Conservation (phyloP, 768 basidiomycete species). For the Serendipita sp. region DNA sequence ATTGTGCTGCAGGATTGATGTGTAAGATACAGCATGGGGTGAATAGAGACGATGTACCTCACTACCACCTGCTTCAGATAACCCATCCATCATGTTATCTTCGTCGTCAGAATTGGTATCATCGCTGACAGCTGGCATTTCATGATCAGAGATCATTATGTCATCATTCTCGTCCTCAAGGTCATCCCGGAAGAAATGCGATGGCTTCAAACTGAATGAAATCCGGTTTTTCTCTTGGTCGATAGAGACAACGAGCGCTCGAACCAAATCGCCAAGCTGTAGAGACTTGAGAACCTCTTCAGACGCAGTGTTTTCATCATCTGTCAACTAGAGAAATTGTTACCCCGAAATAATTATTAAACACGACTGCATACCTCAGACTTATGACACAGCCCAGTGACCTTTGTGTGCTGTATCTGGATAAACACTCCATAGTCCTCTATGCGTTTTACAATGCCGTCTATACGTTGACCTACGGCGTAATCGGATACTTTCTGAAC, state of each 20-base stretch:
- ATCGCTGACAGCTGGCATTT: slow-evolving; percentile 16
- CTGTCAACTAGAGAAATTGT: slow-evolving; percentile 50
- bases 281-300: slow-evolving; percentile 63
- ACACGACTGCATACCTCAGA: slow-evolving; percentile 44
- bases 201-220: slow-evolving; percentile 72
- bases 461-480: slow-evolving; percentile 63
- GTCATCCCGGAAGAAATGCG: slow-evolving; percentile 61
- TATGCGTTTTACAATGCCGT: slow-evolving; percentile 61
- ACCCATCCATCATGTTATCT: slow-evolving; percentile 10
- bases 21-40: no score
- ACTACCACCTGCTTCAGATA: neutral
- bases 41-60: no score
- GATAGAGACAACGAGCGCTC: slow-evolving; percentile 56
- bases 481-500: slow-evolving; percentile 35
- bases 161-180: slow-evolving; percentile 24
- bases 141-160: slow-evolving; percentile 10
- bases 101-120: slow-evolving; percentile 19
- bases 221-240: slow-evolving; percentile 70
- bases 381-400: slow-evolving; percentile 88
- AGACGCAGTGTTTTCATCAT: slow-evolving; percentile 71
- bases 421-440: slow-evolving; percentile 91
- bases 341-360: slow-evolving; percentile 1
- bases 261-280: slow-evolving; percentile 74
- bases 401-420: slow-evolving; percentile 65
- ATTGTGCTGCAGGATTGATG: neutral